A percentile compares a stretch with the other conserved stretches of the same genome.
phyloP scores from a whole-genome alignment of 306 rosid genomes.

The Malus asiatica region DNA sequence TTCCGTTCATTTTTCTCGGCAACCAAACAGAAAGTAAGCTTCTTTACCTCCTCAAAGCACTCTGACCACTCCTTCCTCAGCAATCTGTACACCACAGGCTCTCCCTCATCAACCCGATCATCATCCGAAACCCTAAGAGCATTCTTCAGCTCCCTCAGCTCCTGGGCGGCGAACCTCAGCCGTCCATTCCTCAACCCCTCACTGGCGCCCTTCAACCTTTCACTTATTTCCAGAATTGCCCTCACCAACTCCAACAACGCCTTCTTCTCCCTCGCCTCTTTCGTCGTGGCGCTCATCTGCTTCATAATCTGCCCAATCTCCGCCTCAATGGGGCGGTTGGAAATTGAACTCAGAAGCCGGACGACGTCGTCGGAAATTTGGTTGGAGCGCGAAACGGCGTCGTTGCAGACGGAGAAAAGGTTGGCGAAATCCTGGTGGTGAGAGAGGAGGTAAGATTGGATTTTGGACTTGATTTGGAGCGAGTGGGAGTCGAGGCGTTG shows the following conservation, averaged over 20 bases:
- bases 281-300: conserved; percentile 47
- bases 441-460: conserved; percentile 61
- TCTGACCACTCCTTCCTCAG: conserved; percentile 74
- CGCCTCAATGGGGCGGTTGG: conserved; percentile 49
- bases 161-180: conserved; percentile 62
- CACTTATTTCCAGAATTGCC: conserved; percentile 36
- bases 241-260: conserved; percentile 55
- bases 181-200: conserved; percentile 58
- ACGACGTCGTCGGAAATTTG: conserved; percentile 38
- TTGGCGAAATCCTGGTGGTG: conserved; percentile 64
- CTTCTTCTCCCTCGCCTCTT: conserved; percentile 53
- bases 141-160: conserved; percentile 51
- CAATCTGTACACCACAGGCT: conserved; percentile 74
- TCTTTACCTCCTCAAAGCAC: conserved; percentile 78
- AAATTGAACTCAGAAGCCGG: conserved; percentile 30
- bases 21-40: not conserved
- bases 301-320: conserved; percentile 47
- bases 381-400: conserved; percentile 53
- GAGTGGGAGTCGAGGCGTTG: conserved; percentile 95
- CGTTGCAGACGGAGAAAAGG: conserved; percentile 68
- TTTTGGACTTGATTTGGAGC: conserved; percentile 64
- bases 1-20: not conserved
- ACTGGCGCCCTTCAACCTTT: conserved; percentile 44
- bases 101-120: conserved; percentile 26
- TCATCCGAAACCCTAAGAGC: conserved; percentile 38